Conservation (phyloP, 2,329 filamentous ascomycete genomes). For the Trichoderma aggressivum region DNA sequence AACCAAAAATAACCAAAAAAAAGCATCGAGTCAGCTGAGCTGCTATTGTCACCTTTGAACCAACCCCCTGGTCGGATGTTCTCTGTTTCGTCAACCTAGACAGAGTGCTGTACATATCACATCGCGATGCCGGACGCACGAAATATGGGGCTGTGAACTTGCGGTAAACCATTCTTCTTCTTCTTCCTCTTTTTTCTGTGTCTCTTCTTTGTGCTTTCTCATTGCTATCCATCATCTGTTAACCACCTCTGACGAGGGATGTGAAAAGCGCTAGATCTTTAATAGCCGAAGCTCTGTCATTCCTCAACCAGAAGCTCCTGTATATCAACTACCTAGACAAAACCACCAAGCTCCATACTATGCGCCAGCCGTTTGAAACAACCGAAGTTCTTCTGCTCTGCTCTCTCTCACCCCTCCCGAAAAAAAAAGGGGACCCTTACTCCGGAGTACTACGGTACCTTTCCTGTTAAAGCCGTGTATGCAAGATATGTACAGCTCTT, state of each 20-base stretch:
- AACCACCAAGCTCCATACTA: background rate
- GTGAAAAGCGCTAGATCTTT: background rate
- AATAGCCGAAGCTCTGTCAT: background rate
- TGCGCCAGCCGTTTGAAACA: background rate
- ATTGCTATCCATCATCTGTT: background rate
- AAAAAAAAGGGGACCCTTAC: background rate
- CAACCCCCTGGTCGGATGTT: background rate
- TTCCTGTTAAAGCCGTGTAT: background rate
- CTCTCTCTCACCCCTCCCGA: background rate
- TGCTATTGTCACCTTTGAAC: background rate
- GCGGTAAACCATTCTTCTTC: background rate
- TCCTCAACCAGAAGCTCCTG: background rate
- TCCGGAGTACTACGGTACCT: background rate
- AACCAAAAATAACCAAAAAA: too few species aligned
- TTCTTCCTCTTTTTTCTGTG: background rate
- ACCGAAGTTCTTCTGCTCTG: background rate
- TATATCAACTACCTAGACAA: background rate
- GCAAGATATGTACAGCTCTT: conserved; percentile 9
- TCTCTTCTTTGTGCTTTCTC: background rate
- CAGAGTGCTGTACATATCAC: background rate
- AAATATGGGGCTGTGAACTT: conserved; percentile 6
- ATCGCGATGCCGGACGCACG: conserved; percentile 16
- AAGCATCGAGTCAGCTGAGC: conserved; percentile 8
- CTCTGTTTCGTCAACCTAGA: background rate
- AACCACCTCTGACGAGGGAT: background rate